These are phyloP conservation scores for Penicillium paneum DNA, from an alignment of 2,329 filamentous ascomycete species.

Conservation along the genomic window DNA sequence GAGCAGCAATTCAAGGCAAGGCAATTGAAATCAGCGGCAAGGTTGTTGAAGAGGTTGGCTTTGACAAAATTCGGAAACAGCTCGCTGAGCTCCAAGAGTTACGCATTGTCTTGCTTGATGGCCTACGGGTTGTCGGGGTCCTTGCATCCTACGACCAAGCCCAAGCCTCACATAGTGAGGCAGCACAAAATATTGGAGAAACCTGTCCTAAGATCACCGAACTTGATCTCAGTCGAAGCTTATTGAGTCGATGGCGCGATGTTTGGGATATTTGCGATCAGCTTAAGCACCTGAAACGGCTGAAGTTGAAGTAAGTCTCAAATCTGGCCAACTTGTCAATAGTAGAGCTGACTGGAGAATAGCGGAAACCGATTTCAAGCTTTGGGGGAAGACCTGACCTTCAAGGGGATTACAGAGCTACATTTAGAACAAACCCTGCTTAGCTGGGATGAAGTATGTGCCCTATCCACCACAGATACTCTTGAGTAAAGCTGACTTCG, in stretches of 20 bases:
- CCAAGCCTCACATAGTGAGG: constrained; percentile 13
- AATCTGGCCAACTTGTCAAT: background rate
- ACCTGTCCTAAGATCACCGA: constrained; percentile 62
- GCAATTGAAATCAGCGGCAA: constrained; percentile 74
- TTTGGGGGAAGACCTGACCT: constrained; percentile 39
- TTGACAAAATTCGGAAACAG: constrained; percentile 82
- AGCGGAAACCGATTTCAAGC: constrained; percentile 69
- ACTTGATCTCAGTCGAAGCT: constrained; percentile 79
- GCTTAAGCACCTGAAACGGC: constrained; percentile 61
- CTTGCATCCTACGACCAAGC: constrained; percentile 22
- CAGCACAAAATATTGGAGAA: constrained; percentile 50
- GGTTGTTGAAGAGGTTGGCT: constrained; percentile 88
- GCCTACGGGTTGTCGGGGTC: constrained; percentile 57
- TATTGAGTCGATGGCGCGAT: constrained; percentile 66
- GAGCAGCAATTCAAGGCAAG: constrained; percentile 35
- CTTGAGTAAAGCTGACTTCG: background rate
- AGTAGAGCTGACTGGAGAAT: constrained; percentile 16
- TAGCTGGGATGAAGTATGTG: constrained; percentile 61
- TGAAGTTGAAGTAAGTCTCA: constrained; percentile 67
- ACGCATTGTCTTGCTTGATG: constrained; percentile 77
- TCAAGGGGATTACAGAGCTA: constrained; percentile 57
- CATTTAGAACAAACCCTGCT: constrained; percentile 66
- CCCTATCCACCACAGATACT: constrained; percentile 1
- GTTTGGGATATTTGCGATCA: constrained; percentile 69
- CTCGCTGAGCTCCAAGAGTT: constrained; percentile 75